These are phyloP conservation scores for Zostera marina DNA, from an alignment of 116 monocot species.

Conservation along the genomic window DNA sequence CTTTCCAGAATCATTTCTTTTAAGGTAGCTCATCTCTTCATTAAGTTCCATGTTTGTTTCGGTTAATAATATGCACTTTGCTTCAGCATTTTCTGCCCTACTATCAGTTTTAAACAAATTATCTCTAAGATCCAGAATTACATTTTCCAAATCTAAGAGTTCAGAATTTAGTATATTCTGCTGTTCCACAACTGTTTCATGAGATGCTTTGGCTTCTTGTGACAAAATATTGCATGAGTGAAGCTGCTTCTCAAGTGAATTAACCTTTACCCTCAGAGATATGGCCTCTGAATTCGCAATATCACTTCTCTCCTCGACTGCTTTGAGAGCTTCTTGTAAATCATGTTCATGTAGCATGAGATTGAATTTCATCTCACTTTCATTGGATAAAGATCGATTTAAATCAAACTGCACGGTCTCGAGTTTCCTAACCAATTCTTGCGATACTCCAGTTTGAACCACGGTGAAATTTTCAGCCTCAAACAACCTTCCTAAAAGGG, in stretches of 20 bases:
- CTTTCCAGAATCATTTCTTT: slow-evolving; percentile 25
- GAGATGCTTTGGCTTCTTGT: slow-evolving; percentile 19
- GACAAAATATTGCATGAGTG: slow-evolving; percentile 22
- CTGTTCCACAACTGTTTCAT: slow-evolving; percentile 17
- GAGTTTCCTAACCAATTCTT: slow-evolving; percentile 31
- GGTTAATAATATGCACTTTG: slow-evolving; percentile 19
- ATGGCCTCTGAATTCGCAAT: slow-evolving; percentile 14
- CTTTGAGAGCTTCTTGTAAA: slow-evolving; percentile 14
- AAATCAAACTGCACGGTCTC: slow-evolving; percentile 25
- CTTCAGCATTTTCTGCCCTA: slow-evolving; percentile 43
- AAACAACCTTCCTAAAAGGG: slow-evolving; percentile 28
- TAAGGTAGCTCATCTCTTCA: slow-evolving; percentile 28
- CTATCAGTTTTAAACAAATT: slow-evolving; percentile 29
- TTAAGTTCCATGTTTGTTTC: slow-evolving; percentile 43
- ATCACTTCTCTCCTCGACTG: slow-evolving; percentile 13
- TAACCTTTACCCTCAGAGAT: slow-evolving; percentile 30
- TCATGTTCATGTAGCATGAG: slow-evolving; percentile 15
- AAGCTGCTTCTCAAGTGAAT: slow-evolving; percentile 33
- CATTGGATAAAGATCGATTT: slow-evolving; percentile 13
- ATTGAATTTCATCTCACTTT: slow-evolving; percentile 21
- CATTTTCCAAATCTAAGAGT: slow-evolving; percentile 22
- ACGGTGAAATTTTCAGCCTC: slow-evolving; percentile 59
- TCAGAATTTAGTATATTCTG: slow-evolving; percentile 18
- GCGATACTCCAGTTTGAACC: slow-evolving; percentile 30
- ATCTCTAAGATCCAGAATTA: slow-evolving; percentile 26